phyloP scores from a whole-genome alignment of 2,329 filamentous ascomycete species.

The Xylaria multiplex region DNA sequence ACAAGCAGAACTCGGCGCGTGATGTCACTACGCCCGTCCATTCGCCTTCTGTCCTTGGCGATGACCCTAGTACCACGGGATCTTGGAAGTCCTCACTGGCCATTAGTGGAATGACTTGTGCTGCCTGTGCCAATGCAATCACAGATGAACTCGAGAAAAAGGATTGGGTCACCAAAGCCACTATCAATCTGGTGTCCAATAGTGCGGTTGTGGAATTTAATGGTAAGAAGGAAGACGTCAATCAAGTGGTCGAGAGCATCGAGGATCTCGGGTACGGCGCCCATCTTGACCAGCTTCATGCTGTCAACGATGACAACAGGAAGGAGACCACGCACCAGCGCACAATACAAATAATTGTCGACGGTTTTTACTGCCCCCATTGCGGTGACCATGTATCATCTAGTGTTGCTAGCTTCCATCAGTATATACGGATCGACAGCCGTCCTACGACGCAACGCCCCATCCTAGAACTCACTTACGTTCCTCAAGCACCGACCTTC shows the following conservation, averaged over 20 bases:
- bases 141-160: constrained; percentile 66
- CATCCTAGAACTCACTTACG: constrained; percentile 76
- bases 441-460: constrained; percentile 69
- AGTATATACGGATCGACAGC: constrained; percentile 62
- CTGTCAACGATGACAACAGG: constrained; percentile 47
- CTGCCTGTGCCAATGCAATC: constrained; percentile 72
- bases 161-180: constrained; percentile 66
- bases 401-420: constrained; percentile 64
- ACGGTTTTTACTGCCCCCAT: constrained; percentile 79
- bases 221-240: constrained; percentile 56
- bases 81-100: constrained; percentile 55
- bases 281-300: constrained; percentile 61
- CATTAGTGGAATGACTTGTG: constrained; percentile 79
- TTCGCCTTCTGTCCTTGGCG: constrained; percentile 28
- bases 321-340: constrained; percentile 53
- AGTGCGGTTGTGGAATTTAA: constrained; percentile 70
- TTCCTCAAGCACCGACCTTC: constrained; percentile 72
- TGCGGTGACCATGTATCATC: constrained; percentile 70
- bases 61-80: constrained; percentile 11
- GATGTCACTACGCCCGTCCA: constrained; percentile 47
- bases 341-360: constrained; percentile 71
- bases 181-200: constrained; percentile 73
- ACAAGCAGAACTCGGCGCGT: constrained; percentile 56
- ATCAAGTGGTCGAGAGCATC: constrained; percentile 63
- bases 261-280: constrained; percentile 75